phyloP scores from a whole-genome alignment of 2,329 filamentous ascomycete genomes.

The Ophiostoma ips region DNA sequence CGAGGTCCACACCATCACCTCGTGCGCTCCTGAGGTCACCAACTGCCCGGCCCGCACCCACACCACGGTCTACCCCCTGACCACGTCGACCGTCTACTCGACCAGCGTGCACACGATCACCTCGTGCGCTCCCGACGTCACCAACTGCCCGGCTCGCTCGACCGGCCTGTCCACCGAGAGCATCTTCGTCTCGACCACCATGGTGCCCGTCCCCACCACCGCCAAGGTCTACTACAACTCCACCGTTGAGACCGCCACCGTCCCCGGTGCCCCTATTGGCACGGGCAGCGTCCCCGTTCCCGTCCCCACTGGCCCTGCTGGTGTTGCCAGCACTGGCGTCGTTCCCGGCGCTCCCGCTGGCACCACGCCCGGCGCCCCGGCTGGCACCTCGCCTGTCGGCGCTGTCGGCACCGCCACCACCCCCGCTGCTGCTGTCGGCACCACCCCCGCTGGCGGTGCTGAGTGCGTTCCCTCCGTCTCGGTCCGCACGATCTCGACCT shows the following conservation, averaged over 20 bases:
- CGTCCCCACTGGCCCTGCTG: conserved; percentile 19
- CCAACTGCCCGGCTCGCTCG: conserved; percentile 39
- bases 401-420: conserved; percentile 11
- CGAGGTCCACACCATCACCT: conserved; percentile 47
- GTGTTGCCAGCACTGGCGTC: background rate
- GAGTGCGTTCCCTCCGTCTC: conserved; percentile 24
- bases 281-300: conserved; percentile 1
- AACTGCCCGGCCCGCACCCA: conserved; percentile 30
- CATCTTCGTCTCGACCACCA: conserved; percentile 31
- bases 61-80: conserved; percentile 21
- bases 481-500: conserved; percentile 40
- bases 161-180: conserved; percentile 26
- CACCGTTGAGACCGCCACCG: conserved; percentile 5
- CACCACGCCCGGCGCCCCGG: background rate
- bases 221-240: conserved; percentile 13
- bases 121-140: conserved; percentile 44
- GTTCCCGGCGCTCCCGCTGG: conserved; percentile 3
- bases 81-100: conserved; percentile 35
- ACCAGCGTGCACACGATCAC: conserved; percentile 48
- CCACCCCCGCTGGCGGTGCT: conserved; percentile 16
- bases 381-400: background rate
- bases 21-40: conserved; percentile 39
- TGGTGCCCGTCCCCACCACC: conserved; percentile 21
- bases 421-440: conserved; percentile 27
- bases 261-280: background rate